A percentile compares a stretch with the other conserved stretches of the same genome.
These are phyloP conservation scores for Reutealis trisperma DNA, from an alignment of 345 rosid species.

Conservation along the genomic window DNA sequence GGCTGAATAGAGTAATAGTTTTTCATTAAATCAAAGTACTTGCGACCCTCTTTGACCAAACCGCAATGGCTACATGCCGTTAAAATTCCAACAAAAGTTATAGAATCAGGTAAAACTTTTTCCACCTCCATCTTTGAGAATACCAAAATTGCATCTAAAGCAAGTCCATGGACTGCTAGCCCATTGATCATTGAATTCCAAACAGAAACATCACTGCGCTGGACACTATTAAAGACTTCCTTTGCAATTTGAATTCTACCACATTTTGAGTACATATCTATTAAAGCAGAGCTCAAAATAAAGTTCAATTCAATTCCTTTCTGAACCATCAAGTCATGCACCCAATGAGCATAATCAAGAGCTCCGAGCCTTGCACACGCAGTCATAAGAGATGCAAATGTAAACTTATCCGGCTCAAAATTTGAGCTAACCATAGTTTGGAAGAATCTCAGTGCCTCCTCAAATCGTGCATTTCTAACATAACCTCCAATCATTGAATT, in stretches of 20 bases:
- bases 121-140: slow-evolving; percentile 59
- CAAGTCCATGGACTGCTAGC: slow-evolving; percentile 73
- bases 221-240: slow-evolving; percentile 50
- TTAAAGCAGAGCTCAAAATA: slow-evolving; percentile 68
- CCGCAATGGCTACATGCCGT: slow-evolving; percentile 78
- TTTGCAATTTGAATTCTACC: slow-evolving; percentile 62
- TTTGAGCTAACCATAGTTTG: slow-evolving; percentile 47
- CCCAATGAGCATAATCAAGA: slow-evolving; percentile 55
- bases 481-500: slow-evolving; percentile 74
- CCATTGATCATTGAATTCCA: slow-evolving; percentile 89
- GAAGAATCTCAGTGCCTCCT: slow-evolving; percentile 54
- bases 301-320: slow-evolving; percentile 45
- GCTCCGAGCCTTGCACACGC: slow-evolving; percentile 76
- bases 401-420: slow-evolving; percentile 64
- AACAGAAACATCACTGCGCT: slow-evolving; percentile 50
- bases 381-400: slow-evolving; percentile 60
- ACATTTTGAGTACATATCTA: slow-evolving; percentile 71
- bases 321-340: slow-evolving; percentile 54
- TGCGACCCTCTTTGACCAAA: slow-evolving; percentile 59
- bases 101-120: slow-evolving; percentile 58
- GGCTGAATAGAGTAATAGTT: slow-evolving; percentile 46
- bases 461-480: slow-evolving; percentile 52
- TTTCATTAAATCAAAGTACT: slow-evolving; percentile 59
- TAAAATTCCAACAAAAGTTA: slow-evolving; percentile 66
- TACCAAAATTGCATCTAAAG: slow-evolving; percentile 47